Conservation (phyloP, 2,329 filamentous ascomycete genomes). For the Phialophora expanda region DNA sequence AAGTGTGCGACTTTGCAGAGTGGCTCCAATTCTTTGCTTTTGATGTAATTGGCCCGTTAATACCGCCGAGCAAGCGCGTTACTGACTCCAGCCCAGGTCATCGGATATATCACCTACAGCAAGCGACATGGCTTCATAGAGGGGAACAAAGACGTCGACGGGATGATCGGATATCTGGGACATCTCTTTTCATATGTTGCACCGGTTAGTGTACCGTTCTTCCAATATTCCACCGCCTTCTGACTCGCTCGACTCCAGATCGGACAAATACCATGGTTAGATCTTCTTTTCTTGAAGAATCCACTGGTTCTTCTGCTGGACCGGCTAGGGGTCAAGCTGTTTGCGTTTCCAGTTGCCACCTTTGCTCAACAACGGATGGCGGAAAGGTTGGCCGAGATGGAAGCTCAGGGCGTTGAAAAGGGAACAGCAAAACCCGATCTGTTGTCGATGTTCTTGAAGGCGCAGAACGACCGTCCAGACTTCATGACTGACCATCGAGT, state of each 20-base stretch:
- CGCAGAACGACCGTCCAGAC: slow-evolving; percentile 39
- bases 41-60: slow-evolving; percentile 37
- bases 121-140: slow-evolving; percentile 46
- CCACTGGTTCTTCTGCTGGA: slow-evolving; percentile 62
- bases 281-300: slow-evolving; percentile 39
- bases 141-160: slow-evolving; percentile 44
- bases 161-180: slow-evolving; percentile 47
- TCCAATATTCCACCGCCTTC: neutral
- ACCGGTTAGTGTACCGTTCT: slow-evolving; percentile 60
- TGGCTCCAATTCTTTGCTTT: slow-evolving; percentile 51
- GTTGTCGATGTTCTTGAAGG: slow-evolving; percentile 40
- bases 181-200: slow-evolving; percentile 67
- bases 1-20: slow-evolving; percentile 45
- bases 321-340: slow-evolving; percentile 69
- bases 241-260: slow-evolving; percentile 25
- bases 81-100: slow-evolving; percentile 26
- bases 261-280: slow-evolving; percentile 39
- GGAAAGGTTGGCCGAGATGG: slow-evolving; percentile 64
- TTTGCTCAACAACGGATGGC: slow-evolving; percentile 72
- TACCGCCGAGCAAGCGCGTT: neutral
- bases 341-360: slow-evolving; percentile 72
- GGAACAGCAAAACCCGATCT: slow-evolving; percentile 34
- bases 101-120: slow-evolving; percentile 48
- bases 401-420: slow-evolving; percentile 36
- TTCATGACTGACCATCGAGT: slow-evolving; percentile 43